A percentile compares a stretch with the other conserved stretches of the same genome.
These are phyloP conservation scores for Candida khao-thaluensis DNA, from an alignment of 805 yeast genomes.

Conservation along the genomic window DNA sequence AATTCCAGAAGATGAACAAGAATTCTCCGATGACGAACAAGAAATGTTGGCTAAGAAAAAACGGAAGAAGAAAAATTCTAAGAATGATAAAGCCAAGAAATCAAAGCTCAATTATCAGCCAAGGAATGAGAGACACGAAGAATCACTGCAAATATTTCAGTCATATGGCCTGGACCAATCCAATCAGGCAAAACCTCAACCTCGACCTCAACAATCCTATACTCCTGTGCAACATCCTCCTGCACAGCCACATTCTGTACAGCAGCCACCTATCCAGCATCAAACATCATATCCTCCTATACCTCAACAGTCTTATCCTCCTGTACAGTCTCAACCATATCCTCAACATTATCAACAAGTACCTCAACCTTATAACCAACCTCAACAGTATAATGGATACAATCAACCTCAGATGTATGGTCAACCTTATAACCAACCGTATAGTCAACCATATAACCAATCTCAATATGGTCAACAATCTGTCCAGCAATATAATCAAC, in stretches of 20 bases:
- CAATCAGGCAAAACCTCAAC: background rate
- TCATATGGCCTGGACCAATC: constrained; percentile 2
- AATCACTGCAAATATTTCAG: constrained; percentile 15
- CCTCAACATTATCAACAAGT: constrained; percentile 14
- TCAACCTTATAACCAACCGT: constrained; percentile 7
- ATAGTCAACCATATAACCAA: constrained; percentile 6
- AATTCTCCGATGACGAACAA: constrained; percentile 90
- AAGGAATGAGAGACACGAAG: constrained; percentile 8
- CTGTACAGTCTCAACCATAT: constrained; percentile 12
- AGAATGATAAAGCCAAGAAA: constrained; percentile 13
- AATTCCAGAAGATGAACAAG: constrained; percentile 88
- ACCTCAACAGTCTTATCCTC: constrained; percentile 2
- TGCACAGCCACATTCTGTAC: constrained; percentile 13
- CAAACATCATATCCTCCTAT: background rate
- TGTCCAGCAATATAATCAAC: constrained; percentile 6
- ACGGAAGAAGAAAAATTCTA: constrained; percentile 54
- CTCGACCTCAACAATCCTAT: constrained; percentile 10
- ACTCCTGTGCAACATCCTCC: constrained; percentile 13
- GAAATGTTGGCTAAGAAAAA: constrained; percentile 69
- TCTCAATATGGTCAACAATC: constrained; percentile 5
- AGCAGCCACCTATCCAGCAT: constrained; percentile 1
- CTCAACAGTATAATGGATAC: constrained; percentile 1
- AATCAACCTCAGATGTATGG: constrained; percentile 10
- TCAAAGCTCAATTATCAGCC: constrained; percentile 5
- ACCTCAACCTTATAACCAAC: constrained; percentile 5